Base-by-base conservation (phyloP, 2,329 filamentous ascomycete genomes). In the Fusarium proliferatum region DNA sequence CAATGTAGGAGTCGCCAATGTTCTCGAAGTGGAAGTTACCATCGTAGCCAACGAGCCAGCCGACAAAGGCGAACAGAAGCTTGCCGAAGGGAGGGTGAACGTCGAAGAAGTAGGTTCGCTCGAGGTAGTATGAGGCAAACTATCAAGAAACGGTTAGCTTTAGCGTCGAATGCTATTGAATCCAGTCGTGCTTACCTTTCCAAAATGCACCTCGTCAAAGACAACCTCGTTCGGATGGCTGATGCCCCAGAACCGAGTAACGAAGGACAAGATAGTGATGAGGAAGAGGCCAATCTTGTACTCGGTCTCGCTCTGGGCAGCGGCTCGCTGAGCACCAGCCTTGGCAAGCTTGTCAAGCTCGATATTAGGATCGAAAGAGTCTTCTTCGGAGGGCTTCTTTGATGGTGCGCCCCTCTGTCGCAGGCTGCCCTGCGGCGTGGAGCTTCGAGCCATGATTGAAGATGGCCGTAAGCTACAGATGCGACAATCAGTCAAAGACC, bases 41-140 rank as follows among this genome's bases (percentile, higher is more conserved):
- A 85, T 98, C 94, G 83, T 97, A 99, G 80, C 96, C 96, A 60
- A 98, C 94, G 61, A 98, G 89, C 96, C 96, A 99, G 82, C 96
- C 96, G 85, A 97, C 95, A 74, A 98, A 90, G 76, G 95, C 96
- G 81, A 98, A 98, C 57, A 99, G 91, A 69, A 99, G 94, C 88
- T 99, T 99, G 84, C 94, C 96, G 79, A 99, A 97, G 21, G 96
- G 96, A 76, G 96, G 96, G 83, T 99, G 96, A 62, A 99, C 96
- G 86, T 99, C 96, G 91, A 99, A 99, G 88, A 99, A 99, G 87
- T 98, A 99, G 71, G 95, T 98, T 79, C 95, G 93, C 85, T 98
- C 92, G 78, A 99, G 92, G 83, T 99, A 99, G 81, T 91, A 92
- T 15, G 91, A 93, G 63, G 91, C 91, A 80, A 93, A 93, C 91